Evolutionary conservation across 495 filamentous ascomycete species (phyloP).

Genomic region (Tuber umbilicatum): DNA sequence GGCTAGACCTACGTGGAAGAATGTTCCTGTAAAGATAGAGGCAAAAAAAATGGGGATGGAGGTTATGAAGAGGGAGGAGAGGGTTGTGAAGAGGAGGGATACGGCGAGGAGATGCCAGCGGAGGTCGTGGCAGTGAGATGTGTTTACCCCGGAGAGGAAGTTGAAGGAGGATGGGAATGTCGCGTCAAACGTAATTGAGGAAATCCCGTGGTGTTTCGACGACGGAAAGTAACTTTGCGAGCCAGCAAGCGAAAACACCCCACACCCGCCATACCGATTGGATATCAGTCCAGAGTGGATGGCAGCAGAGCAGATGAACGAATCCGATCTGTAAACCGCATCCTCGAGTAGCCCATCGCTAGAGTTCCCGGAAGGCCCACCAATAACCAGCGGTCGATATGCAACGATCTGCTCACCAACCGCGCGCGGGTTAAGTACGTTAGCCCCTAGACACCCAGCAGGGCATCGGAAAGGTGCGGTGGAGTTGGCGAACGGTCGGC

Average conservation of each 20-base stretch:
- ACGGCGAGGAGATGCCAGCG: slow-evolving; percentile 70
- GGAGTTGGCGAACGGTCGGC: slow-evolving; percentile 68
- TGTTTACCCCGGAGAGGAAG: slow-evolving; percentile 47
- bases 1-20: slow-evolving; percentile 70
- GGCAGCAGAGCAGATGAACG: slow-evolving; percentile 72
- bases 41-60: slow-evolving; percentile 66
- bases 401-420: slow-evolving; percentile 67
- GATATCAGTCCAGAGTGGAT: slow-evolving; percentile 71
- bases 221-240: slow-evolving; percentile 56
- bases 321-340: slow-evolving; percentile 69
- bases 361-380: slow-evolving; percentile 55
- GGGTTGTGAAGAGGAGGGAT: slow-evolving; percentile 58
- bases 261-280: slow-evolving; percentile 66
- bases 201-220: slow-evolving; percentile 58
- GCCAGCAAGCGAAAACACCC: slow-evolving; percentile 63
- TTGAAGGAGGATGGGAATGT: slow-evolving; percentile 70
- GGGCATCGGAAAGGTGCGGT: slow-evolving; percentile 73
- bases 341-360: slow-evolving; percentile 29
- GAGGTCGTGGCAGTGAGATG: slow-evolving; percentile 56
- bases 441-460: slow-evolving; percentile 57
- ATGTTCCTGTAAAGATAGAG: slow-evolving; percentile 63
- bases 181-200: slow-evolving; percentile 63
- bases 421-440: slow-evolving; percentile 62
- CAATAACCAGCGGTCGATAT: slow-evolving; percentile 67
- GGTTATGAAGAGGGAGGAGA: slow-evolving; percentile 63